phyloP scores from a whole-genome alignment of 495 filamentous ascomycete genomes.

The Penicillium samsonianum region DNA sequence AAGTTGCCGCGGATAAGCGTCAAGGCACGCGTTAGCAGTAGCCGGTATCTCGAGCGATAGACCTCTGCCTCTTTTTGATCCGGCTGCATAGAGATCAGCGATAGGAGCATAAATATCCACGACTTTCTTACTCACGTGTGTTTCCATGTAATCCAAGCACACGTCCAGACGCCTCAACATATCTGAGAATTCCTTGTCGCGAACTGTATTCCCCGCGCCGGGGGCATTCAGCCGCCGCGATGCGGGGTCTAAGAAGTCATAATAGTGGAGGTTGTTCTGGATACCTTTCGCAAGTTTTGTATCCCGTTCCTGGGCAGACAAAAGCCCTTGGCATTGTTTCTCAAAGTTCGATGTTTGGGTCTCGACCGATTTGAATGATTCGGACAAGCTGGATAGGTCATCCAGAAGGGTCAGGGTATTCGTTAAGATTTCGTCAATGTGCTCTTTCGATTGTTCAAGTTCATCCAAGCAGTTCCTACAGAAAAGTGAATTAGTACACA shows the following conservation, averaged over 20 bases:
- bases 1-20: slow-evolving; percentile 87
- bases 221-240: slow-evolving; percentile 90
- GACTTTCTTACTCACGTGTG: slow-evolving; percentile 60
- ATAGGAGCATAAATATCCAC: background rate
- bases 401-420: slow-evolving; percentile 73
- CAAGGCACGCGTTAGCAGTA: slow-evolving; percentile 69
- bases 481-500: background rate
- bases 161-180: slow-evolving; percentile 82
- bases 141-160: slow-evolving; percentile 86
- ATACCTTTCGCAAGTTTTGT: slow-evolving; percentile 77
- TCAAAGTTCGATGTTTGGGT: slow-evolving; percentile 88
- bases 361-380: slow-evolving; percentile 83
- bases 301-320: slow-evolving; percentile 75
- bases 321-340: slow-evolving; percentile 82
- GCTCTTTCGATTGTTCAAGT: slow-evolving; percentile 72
- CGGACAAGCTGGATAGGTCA: slow-evolving; percentile 71
- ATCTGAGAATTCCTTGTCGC: slow-evolving; percentile 77
- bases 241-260: slow-evolving; percentile 86
- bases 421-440: slow-evolving; percentile 76
- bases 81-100: slow-evolving; percentile 50
- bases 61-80: slow-evolving; percentile 81
- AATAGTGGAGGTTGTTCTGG: slow-evolving; percentile 83
- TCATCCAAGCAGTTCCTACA: slow-evolving; percentile 74
- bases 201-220: slow-evolving; percentile 78
- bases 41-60: slow-evolving; percentile 71